These are phyloP conservation scores for Gautieria morchelliformis DNA, from an alignment of 768 basidiomycete genomes.

Conservation along the genomic window DNA sequence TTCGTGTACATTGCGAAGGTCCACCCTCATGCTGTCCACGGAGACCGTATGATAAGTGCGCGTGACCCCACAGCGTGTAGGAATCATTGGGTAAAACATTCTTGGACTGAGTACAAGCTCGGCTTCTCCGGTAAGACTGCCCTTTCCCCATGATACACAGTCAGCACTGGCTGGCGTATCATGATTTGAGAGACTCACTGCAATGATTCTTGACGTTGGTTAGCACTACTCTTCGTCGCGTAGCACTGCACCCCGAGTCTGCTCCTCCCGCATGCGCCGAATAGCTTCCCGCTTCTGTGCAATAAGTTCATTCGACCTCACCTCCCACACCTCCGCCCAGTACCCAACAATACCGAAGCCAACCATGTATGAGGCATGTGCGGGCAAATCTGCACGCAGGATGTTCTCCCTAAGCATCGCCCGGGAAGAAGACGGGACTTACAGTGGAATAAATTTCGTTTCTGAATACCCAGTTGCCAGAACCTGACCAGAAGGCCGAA, in stretches of 20 bases:
- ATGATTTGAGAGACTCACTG: too few species aligned
- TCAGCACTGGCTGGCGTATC: too few species aligned
- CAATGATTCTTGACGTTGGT: too few species aligned
- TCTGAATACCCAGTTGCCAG: slow-evolving; percentile 82
- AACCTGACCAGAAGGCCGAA: slow-evolving; percentile 79
- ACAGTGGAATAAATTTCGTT: slow-evolving; percentile 73
- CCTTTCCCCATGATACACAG: too few species aligned
- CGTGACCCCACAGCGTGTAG: too few species aligned
- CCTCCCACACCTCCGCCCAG: slow-evolving; percentile 61
- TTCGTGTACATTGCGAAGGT: too few species aligned
- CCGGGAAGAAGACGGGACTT: slow-evolving; percentile 26
- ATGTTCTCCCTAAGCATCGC: neutral
- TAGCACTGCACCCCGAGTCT: slow-evolving; percentile 12
- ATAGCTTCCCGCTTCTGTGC: slow-evolving; percentile 56
- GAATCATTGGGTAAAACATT: too few species aligned
- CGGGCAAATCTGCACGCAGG: slow-evolving; percentile 51
- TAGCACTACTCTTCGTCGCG: too few species aligned
- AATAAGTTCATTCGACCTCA: slow-evolving; percentile 49
- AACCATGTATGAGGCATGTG: slow-evolving; percentile 58
- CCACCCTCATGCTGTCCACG: too few species aligned
- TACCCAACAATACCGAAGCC: slow-evolving; percentile 69
- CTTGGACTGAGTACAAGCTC: too few species aligned
- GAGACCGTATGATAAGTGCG: too few species aligned
- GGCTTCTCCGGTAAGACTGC: too few species aligned
- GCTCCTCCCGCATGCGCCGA: slow-evolving; percentile 36